Conservation (phyloP, 2,329 filamentous ascomycete genomes). For the Thielaviopsis ethacetica region DNA sequence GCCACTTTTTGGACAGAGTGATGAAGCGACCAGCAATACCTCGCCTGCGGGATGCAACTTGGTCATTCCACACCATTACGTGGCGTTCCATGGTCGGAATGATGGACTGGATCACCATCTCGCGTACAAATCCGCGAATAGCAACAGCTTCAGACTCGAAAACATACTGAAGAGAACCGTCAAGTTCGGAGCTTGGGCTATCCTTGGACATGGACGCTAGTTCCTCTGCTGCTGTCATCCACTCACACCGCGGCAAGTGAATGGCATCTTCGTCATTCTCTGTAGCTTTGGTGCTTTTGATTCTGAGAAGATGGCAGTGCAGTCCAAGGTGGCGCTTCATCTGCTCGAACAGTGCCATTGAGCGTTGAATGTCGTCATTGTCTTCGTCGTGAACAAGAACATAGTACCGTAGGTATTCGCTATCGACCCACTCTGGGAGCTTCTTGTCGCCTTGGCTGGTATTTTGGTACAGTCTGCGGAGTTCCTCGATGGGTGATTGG, state of each 20-base stretch:
- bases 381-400: conserved; percentile 95
- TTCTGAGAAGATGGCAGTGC: conserved; percentile 78
- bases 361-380: conserved; percentile 77
- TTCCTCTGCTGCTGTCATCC: conserved; percentile 79
- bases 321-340: conserved; percentile 98
- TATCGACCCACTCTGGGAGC: conserved; percentile 73
- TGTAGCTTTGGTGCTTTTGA: conserved; percentile 71
- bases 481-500: conserved; percentile 65
- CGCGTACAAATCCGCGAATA: conserved; percentile 75
- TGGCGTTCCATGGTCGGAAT: conserved; percentile 92
- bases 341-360: conserved; percentile 82
- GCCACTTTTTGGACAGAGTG: conserved; percentile 80
- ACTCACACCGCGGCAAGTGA: conserved; percentile 65
- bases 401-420: conserved; percentile 89
- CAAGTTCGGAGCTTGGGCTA: conserved; percentile 47
- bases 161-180: conserved; percentile 59
- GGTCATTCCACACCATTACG: conserved; percentile 88
- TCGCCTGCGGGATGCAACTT: conserved; percentile 76
- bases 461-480: conserved; percentile 68
- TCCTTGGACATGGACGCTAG: conserved; percentile 58
- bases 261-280: conserved; percentile 85
- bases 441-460: conserved; percentile 62
- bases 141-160: conserved; percentile 86
- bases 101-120: conserved; percentile 89
- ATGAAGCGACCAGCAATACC: conserved; percentile 89